Conservation (phyloP, 768 basidiomycete species). For the Boletus subparvulus region DNA sequence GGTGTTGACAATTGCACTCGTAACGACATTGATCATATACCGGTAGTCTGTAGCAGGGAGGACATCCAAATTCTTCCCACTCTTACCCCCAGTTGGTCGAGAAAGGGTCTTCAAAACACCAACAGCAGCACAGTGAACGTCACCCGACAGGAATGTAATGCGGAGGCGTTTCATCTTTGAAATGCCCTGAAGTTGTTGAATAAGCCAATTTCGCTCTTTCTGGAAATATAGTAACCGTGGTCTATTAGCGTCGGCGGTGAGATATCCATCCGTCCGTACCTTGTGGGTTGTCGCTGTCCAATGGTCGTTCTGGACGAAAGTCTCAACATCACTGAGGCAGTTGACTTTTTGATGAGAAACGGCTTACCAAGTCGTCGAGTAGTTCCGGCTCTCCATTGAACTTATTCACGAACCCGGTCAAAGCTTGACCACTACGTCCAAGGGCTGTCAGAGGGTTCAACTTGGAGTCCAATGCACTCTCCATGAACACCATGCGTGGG, state of each 20-base stretch:
- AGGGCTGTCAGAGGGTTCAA: slow-evolving; percentile 82
- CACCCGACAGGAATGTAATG: slow-evolving; percentile 86
- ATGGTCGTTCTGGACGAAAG: slow-evolving; percentile 80
- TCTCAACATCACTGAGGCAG: slow-evolving; percentile 33
- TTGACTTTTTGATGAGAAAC: slow-evolving; percentile 26
- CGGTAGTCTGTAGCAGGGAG: slow-evolving; percentile 64
- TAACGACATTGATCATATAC: slow-evolving; percentile 89
- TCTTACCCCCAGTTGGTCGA: slow-evolving; percentile 37
- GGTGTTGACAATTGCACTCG: slow-evolving; percentile 96
- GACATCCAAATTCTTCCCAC: slow-evolving; percentile 36
- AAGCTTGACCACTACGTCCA: slow-evolving; percentile 63
- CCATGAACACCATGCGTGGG: slow-evolving; percentile 90
- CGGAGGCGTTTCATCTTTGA: slow-evolving; percentile 63
- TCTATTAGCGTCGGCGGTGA: not conserved
- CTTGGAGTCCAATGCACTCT: slow-evolving; percentile 72
- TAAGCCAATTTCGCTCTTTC: slow-evolving; percentile 89
- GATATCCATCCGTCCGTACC: slow-evolving; percentile 36
- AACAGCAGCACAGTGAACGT: slow-evolving; percentile 91
- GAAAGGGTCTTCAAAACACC: slow-evolving; percentile 71
- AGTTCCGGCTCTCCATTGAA: slow-evolving; percentile 93
- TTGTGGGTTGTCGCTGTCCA: slow-evolving; percentile 86
- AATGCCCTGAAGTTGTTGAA: slow-evolving; percentile 74
- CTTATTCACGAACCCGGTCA: slow-evolving; percentile 83
- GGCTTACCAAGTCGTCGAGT: slow-evolving; percentile 80
- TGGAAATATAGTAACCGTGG: slow-evolving; percentile 33